A percentile compares a stretch with the other conserved stretches of the same genome.
These are phyloP conservation scores for Carex cristatella DNA, from an alignment of 176 grass and related monocot genomes.

Conservation along the genomic window DNA sequence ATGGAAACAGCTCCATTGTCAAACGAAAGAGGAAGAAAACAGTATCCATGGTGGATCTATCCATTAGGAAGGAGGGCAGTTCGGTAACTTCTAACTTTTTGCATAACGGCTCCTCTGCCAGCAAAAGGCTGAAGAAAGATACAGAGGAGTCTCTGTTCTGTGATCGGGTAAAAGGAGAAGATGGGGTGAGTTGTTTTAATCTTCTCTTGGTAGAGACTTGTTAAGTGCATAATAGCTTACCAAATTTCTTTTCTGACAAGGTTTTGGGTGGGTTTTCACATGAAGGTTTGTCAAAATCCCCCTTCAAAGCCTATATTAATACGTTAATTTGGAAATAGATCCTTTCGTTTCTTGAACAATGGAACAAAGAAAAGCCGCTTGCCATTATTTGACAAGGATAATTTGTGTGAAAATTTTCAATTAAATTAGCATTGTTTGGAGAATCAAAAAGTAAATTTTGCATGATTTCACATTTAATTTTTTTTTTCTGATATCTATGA, in stretches of 20 bases:
- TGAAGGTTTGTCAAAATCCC: not conserved
- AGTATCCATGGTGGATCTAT: slow-evolving; percentile 46
- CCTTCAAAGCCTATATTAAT: not conserved
- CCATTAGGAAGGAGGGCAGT: slow-evolving; percentile 51
- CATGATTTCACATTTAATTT: not conserved
- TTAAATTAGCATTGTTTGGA: not conserved
- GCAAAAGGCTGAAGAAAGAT: slow-evolving; percentile 58
- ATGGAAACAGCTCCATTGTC: slow-evolving; percentile 61
- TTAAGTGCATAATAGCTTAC: slow-evolving; percentile 1
- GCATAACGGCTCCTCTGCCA: slow-evolving; percentile 32
- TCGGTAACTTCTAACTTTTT: slow-evolving; percentile 43
- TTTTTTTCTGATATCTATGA: slow-evolving; percentile 16
- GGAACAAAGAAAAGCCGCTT: not conserved
- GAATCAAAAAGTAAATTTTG: not conserved
- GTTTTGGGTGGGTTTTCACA: not conserved
- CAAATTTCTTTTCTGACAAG: not conserved
- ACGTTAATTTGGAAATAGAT: not conserved
- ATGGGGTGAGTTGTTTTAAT: slow-evolving; percentile 70
- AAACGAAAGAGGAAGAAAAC: slow-evolving; percentile 90
- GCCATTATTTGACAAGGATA: not conserved
- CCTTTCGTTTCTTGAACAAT: not conserved
- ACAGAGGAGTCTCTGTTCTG: slow-evolving; percentile 31
- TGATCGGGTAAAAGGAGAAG: slow-evolving; percentile 77
- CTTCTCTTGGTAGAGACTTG: not conserved
- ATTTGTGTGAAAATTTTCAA: not conserved